Conservation (phyloP, 257 asterid genomes). For the Solanum raphanifolium region DNA sequence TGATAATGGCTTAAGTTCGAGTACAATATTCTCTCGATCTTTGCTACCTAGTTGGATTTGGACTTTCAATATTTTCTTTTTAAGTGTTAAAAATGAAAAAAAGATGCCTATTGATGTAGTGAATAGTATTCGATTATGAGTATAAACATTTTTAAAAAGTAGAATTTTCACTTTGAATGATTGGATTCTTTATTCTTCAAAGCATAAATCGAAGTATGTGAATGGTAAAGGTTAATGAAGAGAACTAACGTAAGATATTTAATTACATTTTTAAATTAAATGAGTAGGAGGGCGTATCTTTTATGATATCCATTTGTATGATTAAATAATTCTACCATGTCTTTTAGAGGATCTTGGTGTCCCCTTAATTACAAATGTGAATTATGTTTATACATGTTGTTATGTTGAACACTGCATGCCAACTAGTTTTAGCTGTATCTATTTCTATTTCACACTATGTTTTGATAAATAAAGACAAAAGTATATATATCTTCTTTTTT, state of each 20-base stretch:
- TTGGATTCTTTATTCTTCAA: background rate
- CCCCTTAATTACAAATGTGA: background rate
- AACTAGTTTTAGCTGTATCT: background rate
- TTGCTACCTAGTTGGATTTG: background rate
- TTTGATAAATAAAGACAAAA: background rate
- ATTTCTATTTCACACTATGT: background rate
- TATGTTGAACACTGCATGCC: background rate
- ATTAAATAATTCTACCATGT: background rate
- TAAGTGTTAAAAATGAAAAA: background rate
- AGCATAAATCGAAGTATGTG: background rate
- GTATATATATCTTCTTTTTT: background rate
- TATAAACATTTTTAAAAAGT: background rate
- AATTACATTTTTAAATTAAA: background rate
- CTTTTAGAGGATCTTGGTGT: background rate
- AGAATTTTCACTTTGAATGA: background rate
- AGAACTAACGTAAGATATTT: background rate
- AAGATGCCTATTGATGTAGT: too few relatives aligned
- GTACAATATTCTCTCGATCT: too few relatives aligned
- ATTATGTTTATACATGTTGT: background rate
- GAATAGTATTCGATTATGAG: background rate
- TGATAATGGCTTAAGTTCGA: background rate
- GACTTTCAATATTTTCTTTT: background rate
- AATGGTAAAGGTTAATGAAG: background rate
- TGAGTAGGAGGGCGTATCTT: background rate
- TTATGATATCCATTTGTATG: background rate